phyloP scores from a whole-genome alignment of 2,329 filamentous ascomycete genomes.

The Alternaria sp. region DNA sequence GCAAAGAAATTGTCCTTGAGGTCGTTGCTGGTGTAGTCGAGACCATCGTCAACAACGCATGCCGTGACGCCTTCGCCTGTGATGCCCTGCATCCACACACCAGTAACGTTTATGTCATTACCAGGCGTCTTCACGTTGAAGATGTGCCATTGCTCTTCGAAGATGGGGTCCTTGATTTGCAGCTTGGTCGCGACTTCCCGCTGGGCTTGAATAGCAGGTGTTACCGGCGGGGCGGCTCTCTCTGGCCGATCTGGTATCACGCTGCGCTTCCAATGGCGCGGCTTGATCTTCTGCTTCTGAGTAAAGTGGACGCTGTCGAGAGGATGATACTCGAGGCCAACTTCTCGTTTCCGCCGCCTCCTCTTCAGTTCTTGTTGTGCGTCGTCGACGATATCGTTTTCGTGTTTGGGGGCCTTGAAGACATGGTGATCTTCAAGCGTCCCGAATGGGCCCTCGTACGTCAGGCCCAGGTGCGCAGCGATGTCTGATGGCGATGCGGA shows the following conservation, averaged over 20 bases:
- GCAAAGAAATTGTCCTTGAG: conserved; percentile 94
- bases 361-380: conserved; percentile 62
- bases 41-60: conserved; percentile 92
- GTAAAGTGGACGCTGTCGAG: conserved; percentile 80
- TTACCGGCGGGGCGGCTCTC: conserved; percentile 36
- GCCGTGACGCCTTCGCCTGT: conserved; percentile 90
- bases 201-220: conserved; percentile 59
- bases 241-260: conserved; percentile 40
- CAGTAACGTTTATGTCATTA: conserved; percentile 96
- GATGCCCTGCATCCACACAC: conserved; percentile 87
- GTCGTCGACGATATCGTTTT: conserved; percentile 63
- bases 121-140: conserved; percentile 82
- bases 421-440: conserved; percentile 83
- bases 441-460: conserved; percentile 82
- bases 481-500: conserved; percentile 72
- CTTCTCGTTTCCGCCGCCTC: conserved; percentile 68
- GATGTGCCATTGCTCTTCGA: conserved; percentile 94
- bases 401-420: conserved; percentile 72
- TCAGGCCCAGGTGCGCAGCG: conserved; percentile 75
- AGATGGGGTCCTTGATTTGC: conserved; percentile 88
- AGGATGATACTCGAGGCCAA: conserved; percentile 58
- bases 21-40: conserved; percentile 95
- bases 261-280: conserved; percentile 67
- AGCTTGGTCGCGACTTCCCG: conserved; percentile 62
- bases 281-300: conserved; percentile 76